Conservation (phyloP, 2,329 filamentous ascomycete genomes). For the Neofusicoccum kwambonambiense region DNA sequence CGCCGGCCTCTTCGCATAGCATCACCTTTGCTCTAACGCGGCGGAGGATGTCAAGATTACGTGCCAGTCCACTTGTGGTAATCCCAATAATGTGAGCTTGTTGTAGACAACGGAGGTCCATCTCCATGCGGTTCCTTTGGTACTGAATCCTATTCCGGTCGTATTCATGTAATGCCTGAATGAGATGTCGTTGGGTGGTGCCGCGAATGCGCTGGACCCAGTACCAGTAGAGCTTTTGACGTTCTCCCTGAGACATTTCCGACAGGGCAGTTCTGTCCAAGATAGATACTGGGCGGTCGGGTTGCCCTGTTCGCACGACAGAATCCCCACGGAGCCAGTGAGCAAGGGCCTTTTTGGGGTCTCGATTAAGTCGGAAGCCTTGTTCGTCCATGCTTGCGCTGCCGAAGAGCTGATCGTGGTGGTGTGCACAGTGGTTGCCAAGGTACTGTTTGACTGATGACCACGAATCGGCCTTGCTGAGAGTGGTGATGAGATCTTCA, state of each 20-base stretch:
- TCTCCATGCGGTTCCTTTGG: not conserved
- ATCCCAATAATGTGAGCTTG: conserved; percentile 56
- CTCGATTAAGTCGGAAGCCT: not conserved
- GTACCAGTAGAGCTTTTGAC: conserved; percentile 11
- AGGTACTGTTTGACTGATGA: conserved; percentile 10
- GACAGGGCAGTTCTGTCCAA: not conserved
- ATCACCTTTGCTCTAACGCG: conserved; percentile 56
- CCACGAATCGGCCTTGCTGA: conserved; percentile 5
- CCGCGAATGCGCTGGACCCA: conserved; percentile 15
- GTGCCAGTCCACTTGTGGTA: conserved; percentile 62
- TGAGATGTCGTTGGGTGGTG: not conserved
- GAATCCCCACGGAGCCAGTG: not conserved
- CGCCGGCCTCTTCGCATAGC: conserved; percentile 67
- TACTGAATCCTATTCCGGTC: not conserved
- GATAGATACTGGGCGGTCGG: not conserved
- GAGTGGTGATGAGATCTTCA: conserved; percentile 16
- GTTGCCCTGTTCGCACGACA: not conserved
- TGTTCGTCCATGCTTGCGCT: not conserved
- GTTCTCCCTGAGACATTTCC: conserved; percentile 19
- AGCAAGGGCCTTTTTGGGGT: not conserved
- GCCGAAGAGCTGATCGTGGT: not conserved
- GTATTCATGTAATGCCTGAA: not conserved
- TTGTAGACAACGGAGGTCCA: conserved; percentile 24
- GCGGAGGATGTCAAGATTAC: conserved; percentile 50
- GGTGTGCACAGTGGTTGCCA: not conserved